phyloP scores from a whole-genome alignment of 768 basidiomycete species.

The Boletus tomentosulus region DNA sequence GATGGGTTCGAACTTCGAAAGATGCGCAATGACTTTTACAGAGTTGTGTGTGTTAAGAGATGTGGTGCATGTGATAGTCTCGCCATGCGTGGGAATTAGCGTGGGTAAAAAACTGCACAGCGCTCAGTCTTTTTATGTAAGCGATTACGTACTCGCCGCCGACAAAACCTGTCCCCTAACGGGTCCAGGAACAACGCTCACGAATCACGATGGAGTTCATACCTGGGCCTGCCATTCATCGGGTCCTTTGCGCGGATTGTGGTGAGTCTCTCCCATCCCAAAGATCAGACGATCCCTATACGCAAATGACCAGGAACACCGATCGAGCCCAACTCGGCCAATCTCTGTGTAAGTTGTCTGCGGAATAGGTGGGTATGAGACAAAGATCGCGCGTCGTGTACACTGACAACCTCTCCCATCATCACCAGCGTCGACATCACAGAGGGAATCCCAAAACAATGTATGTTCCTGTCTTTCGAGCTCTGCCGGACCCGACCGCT shows the following conservation, averaged over 20 bases:
- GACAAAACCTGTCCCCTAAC: too few species aligned
- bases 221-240: constrained; percentile 69
- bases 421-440: constrained; percentile 83
- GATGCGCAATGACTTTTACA: too few species aligned
- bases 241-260: constrained; percentile 87
- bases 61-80: too few species aligned
- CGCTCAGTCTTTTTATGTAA: too few species aligned
- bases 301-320: constrained; percentile 54
- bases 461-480: constrained; percentile 34
- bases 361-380: constrained; percentile 66
- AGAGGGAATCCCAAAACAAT: constrained; percentile 95
- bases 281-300: background rate
- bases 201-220: constrained; percentile 66
- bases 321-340: constrained; percentile 89
- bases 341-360: constrained; percentile 85
- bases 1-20: too few species aligned
- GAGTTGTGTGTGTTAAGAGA: too few species aligned
- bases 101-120: too few species aligned
- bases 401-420: background rate
- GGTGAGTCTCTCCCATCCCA: constrained; percentile 40
- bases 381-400: background rate
- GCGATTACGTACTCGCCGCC: too few species aligned
- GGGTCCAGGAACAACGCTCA: too few species aligned
- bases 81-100: too few species aligned
- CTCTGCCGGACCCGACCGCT: background rate